Conservation (phyloP, 768 basidiomycete genomes). For the Pleurotus citrinopileatus region DNA sequence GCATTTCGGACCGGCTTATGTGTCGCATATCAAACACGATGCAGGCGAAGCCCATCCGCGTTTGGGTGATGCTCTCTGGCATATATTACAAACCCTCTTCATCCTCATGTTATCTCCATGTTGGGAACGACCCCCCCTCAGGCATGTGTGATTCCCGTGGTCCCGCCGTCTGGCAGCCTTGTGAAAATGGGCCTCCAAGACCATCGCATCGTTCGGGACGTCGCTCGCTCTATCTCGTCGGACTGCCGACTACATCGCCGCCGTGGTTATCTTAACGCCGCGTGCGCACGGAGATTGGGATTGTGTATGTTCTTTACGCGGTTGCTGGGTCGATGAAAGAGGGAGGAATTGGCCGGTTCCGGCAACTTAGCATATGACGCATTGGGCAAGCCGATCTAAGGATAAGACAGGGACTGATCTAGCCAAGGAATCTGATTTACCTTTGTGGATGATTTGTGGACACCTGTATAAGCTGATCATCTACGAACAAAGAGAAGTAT, state of each 20-base stretch:
- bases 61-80: neutral
- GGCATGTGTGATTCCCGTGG: neutral
- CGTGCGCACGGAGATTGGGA: neutral
- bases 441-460: neutral
- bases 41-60: slow-evolving; percentile 1
- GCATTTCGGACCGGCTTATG: neutral
- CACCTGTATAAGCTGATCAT: neutral
- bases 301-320: neutral
- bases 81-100: neutral
- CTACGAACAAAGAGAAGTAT: neutral
- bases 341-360: slow-evolving; percentile 21
- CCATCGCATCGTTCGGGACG: neutral
- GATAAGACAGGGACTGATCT: slow-evolving; percentile 25
- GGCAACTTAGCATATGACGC: slow-evolving; percentile 18
- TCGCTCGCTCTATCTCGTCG: neutral
- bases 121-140: no score
- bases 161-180: neutral
- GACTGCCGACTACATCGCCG: neutral
- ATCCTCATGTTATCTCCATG: slow-evolving; percentile 5
- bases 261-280: neutral
- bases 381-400: slow-evolving; percentile 20
- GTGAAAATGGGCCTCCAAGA: neutral
- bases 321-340: slow-evolving; percentile 6
- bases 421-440: slow-evolving; percentile 19
- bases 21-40: neutral